These are phyloP conservation scores for Brassica incana DNA, from an alignment of 345 rosid species.

Conservation along the genomic window DNA sequence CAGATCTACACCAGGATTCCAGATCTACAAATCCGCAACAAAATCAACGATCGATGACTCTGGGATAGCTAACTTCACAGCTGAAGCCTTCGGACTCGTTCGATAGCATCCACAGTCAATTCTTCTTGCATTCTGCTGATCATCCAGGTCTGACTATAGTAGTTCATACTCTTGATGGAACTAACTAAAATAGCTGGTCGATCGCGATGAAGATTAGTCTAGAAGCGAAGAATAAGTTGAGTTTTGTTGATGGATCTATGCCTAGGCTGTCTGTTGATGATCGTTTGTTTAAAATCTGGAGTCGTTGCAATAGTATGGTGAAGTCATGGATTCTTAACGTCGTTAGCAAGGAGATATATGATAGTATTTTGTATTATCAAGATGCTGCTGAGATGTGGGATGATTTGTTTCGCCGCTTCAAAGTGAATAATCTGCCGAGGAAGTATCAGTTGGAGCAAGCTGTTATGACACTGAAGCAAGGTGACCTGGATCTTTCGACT, in stretches of 20 bases:
- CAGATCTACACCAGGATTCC: background rate
- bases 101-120: background rate
- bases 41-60: background rate
- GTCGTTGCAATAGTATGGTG: background rate
- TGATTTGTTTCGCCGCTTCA: background rate
- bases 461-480: background rate
- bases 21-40: background rate
- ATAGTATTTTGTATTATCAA: background rate
- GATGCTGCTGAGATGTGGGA: background rate
- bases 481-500: background rate
- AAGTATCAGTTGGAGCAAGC: background rate
- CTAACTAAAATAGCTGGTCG: background rate
- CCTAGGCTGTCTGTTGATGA: background rate
- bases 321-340: background rate
- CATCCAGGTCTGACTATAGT: background rate
- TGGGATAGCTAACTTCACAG: background rate
- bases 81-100: background rate
- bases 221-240: background rate
- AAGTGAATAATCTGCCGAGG: background rate
- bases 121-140: background rate
- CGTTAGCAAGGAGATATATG: background rate
- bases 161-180: background rate
- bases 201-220: background rate
- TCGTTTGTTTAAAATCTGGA: too few species aligned
- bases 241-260: background rate